Base-by-base conservation (phyloP, 352 stramenopile species). In the Chloridella minuta region DNA sequence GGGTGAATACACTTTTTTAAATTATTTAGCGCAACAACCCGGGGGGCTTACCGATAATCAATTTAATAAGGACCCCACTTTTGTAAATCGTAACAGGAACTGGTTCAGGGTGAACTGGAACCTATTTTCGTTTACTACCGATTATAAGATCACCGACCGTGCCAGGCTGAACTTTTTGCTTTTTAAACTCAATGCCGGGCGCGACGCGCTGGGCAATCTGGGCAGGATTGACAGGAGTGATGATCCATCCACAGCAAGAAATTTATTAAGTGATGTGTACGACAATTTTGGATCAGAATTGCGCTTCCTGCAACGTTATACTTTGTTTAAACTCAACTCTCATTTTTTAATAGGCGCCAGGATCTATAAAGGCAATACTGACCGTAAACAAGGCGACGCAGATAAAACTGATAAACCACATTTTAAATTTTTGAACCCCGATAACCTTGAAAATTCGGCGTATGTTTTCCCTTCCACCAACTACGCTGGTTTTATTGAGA, bases 371-470 rank as follows among this genome's bases (percentile, higher is more conserved):
- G 40, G 40, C n/a, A 18, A 66, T 66, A 66, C 40, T n/a, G 40
- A 66, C n/a, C 40, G 40, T 66, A 66, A 66, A 66, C 40, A 66
- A 66, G 40, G 40, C 10, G 40, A 66, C n/a, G 40, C 40, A 66
- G 40, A 66, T 66, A n/a, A n/a, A n/a, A n/a, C n/a, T n/a, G n/a
- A n/a, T n/a, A n/a, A n/a, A n/a, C n/a, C n/a, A n/a, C n/a, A n/a
- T n/a, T 66, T 66, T 66, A 66, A n/a, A 66, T 66, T 66, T 66
- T 66, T 66, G 40, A 66, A 66, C n/a, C 40, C 40, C n/a, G 40
- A 66, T 66, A 66, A 66, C n/a, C 40, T 66, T n/a, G 40, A 66
- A 66, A 66, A 66, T 66, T 66, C 40, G n/a, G 40, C 40, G 10
- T 66, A 66, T 66, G n/a, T n/a, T n/a, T 66, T 66, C n/a, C 40